Evolutionary conservation across 805 yeast genomes (phyloP).

Genomic region (Jamesozyma jinghongensis): DNA sequence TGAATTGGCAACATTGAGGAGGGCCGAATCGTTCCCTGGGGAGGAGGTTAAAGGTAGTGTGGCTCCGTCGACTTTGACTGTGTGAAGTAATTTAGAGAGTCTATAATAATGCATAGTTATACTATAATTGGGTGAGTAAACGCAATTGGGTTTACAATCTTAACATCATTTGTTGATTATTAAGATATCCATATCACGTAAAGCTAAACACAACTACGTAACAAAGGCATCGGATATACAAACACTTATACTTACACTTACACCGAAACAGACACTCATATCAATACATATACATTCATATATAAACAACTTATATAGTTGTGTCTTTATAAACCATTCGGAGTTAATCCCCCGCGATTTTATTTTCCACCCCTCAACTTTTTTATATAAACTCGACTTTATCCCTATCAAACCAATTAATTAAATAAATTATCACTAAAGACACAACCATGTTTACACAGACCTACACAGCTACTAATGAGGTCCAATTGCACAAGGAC

Average conservation of each 20-base stretch:
- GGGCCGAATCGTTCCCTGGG: neutral
- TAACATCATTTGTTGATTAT: too few relatives aligned
- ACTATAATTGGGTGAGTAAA: too few relatives aligned
- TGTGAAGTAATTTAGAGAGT: too few relatives aligned
- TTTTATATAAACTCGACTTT: neutral
- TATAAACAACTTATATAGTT: neutral
- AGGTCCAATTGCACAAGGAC: neutral
- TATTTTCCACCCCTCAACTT: too few relatives aligned
- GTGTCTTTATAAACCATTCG: too few relatives aligned
- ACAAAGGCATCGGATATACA: neutral
- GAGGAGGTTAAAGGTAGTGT: neutral
- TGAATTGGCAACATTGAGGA: conserved; percentile 8
- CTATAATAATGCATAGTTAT: too few relatives aligned
- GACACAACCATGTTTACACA: neutral
- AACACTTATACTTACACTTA: neutral
- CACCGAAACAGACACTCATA: neutral
- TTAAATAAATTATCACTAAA: neutral
- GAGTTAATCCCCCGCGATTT: too few relatives aligned
- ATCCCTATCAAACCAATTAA: neutral
- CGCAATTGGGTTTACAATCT: too few relatives aligned
- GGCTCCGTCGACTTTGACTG: too few relatives aligned
- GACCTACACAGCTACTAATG: too few relatives aligned
- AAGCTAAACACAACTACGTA: too few relatives aligned
- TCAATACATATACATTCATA: neutral
- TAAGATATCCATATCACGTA: too few relatives aligned